A percentile compares a stretch with the other conserved stretches of the same genome.
These are phyloP conservation scores for Monosporascus cannonballus DNA, from an alignment of 2,329 filamentous ascomycete species.

Conservation along the genomic window DNA sequence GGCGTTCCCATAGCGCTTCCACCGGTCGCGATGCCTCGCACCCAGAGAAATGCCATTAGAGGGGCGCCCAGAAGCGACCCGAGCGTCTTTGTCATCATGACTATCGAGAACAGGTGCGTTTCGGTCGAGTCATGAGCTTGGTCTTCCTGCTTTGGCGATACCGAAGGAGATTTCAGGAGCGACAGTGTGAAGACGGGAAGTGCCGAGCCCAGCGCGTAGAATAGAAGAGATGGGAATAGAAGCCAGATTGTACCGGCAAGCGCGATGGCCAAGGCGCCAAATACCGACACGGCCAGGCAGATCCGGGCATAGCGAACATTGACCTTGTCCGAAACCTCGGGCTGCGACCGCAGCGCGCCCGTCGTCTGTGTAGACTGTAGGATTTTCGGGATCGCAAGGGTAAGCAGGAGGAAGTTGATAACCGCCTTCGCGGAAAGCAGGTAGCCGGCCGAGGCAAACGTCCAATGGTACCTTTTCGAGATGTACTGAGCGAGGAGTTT, in stretches of 20 bases:
- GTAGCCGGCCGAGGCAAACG: slow-evolving; percentile 40
- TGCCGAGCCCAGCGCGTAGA: slow-evolving; percentile 43
- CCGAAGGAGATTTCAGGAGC: slow-evolving; percentile 37
- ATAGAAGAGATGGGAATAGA: slow-evolving; percentile 35
- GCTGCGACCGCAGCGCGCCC: slow-evolving; percentile 8
- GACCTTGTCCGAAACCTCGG: slow-evolving; percentile 19
- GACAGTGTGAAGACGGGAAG: slow-evolving; percentile 44
- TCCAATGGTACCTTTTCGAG: slow-evolving; percentile 41
- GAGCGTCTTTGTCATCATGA: slow-evolving; percentile 43
- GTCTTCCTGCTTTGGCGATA: slow-evolving; percentile 21
- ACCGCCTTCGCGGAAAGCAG: slow-evolving; percentile 41
- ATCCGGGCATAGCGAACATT: slow-evolving; percentile 29
- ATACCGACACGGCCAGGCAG: slow-evolving; percentile 32
- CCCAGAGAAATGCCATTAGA: slow-evolving; percentile 41
- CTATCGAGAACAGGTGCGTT: slow-evolving; percentile 41
- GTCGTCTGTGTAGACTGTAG: slow-evolving; percentile 20
- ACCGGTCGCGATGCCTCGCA: slow-evolving; percentile 34
- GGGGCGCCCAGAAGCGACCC: slow-evolving; percentile 42
- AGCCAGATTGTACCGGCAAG: slow-evolving; percentile 32
- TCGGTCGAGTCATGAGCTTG: slow-evolving; percentile 15
- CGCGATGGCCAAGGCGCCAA: slow-evolving; percentile 38
- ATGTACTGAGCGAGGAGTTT: slow-evolving; percentile 46
- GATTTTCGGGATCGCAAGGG: slow-evolving; percentile 33
- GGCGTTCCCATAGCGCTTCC: slow-evolving; percentile 31
- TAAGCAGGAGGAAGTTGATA: slow-evolving; percentile 40